Evolutionary conservation across 495 filamentous ascomycete species (phyloP), one percentile per base, ranked within the genome.

Genomic region (Xylaria cubensis): DNA sequence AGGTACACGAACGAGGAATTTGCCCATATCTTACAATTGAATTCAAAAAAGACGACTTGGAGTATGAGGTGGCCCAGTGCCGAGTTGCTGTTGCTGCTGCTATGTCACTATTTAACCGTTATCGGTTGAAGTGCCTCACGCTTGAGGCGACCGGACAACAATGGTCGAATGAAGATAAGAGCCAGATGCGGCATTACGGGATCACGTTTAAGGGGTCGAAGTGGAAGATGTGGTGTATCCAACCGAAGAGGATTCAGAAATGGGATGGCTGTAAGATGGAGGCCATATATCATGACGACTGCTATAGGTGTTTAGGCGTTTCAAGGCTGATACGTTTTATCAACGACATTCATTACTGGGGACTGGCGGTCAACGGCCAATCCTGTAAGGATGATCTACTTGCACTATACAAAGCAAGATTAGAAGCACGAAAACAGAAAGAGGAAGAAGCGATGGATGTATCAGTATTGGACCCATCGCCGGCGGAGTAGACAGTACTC

Each of bases 261-360:
- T 39, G 36, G 36, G 36, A 39, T 39, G 36, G 36, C 36, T 39
- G 36, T 39, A 39, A 39, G 36, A 39, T 39, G 36, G 6, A 39
- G 36, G 26, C 26, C 19, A 26, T 58, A 19, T 0, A 29, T 39
- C 5, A 19, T 58, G 29, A 8, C 29, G 4, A 34, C 15, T 34
- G 9, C 55, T 58, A 6, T 58, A 58, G 9, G 19, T 2, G 3
- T 53, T 8, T 8, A 39, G 6, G 36, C 36, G 6, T 39, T 39
- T 39, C 36, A 39, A 39, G 36, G 36, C 36, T 39, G 36, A 39
- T 39, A 39, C 36, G 36, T 39, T 39, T 39, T 39, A 39, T 53
- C 7, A 4, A 58, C 26, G 55, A 58, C 55, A 58, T 58, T 34
- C 55, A 58, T 10, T 58, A 58, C 29, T 58, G 55, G 55, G 55